Percentiles rank a stretch among this genome's conserved stretches.
Conservation (phyloP, 2,329 filamentous ascomycete species). For the Alternaria angustiovoidea region DNA sequence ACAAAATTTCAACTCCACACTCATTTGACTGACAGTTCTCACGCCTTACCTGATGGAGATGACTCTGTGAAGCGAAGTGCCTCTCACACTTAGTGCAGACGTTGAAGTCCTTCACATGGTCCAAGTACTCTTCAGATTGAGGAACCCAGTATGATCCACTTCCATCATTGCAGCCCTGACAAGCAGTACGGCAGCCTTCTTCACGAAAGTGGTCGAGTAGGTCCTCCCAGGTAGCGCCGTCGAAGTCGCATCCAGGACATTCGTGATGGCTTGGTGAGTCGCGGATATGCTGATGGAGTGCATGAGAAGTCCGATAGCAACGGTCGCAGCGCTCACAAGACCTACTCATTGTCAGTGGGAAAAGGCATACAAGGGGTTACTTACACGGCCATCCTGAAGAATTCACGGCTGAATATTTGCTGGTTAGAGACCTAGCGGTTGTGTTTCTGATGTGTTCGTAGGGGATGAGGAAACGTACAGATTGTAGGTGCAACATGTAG, state of each 20-base stretch:
- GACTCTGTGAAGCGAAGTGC: neutral
- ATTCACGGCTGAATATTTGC: neutral
- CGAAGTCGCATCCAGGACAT: constrained; percentile 4
- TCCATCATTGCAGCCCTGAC: neutral
- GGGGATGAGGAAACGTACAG: neutral
- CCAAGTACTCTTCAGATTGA: neutral
- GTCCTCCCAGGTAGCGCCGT: neutral
- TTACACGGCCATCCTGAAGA: neutral
- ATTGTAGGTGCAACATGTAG: neutral
- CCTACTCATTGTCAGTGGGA: neutral
- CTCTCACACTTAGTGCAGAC: neutral
- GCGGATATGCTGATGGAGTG: neutral
- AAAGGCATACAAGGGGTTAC: neutral
- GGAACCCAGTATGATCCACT: neutral
- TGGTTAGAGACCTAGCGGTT: neutral
- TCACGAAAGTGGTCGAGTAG: constrained; percentile 1
- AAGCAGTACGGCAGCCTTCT: neutral
- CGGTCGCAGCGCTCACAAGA: neutral
- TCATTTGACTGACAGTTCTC: neutral
- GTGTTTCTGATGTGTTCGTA: neutral
- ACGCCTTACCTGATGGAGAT: neutral
- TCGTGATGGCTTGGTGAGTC: constrained; percentile 1
- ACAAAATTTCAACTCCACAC: neutral
- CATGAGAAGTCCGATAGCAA: neutral
- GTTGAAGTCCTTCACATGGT: neutral